Percentiles rank a stretch among this genome's conserved stretches.
Conservation (phyloP, 352 stramenopile genomes). For the Phytophthora cajani region DNA sequence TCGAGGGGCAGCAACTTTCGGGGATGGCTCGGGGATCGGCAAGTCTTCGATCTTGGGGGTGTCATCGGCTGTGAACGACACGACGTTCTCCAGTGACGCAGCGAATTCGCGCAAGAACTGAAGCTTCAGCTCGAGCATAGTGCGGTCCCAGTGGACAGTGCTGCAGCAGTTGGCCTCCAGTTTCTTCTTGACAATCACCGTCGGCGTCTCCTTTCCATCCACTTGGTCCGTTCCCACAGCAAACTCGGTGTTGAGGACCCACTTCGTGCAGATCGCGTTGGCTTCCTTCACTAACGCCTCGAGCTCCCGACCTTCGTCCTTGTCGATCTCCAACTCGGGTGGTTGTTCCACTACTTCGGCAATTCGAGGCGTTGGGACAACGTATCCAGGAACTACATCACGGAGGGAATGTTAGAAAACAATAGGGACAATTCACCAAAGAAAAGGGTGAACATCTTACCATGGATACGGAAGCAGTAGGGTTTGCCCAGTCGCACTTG, state of each 20-base stretch:
- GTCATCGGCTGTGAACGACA: constrained; percentile 26
- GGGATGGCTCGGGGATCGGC: constrained; percentile 9
- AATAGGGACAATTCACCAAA: neutral
- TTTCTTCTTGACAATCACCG: constrained; percentile 59
- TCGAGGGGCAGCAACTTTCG: constrained; percentile 25
- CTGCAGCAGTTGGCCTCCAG: constrained; percentile 49
- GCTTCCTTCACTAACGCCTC: constrained; percentile 56
- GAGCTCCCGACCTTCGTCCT: constrained; percentile 30
- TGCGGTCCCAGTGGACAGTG: constrained; percentile 50
- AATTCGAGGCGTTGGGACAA: constrained; percentile 25
- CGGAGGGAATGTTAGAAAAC: neutral
- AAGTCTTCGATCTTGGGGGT: constrained; percentile 30
- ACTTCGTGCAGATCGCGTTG: constrained; percentile 65
- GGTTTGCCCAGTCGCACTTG: constrained; percentile 48
- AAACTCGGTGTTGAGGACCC: constrained; percentile 60
- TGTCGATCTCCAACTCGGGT: constrained; percentile 27
- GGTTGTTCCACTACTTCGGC: constrained; percentile 36
- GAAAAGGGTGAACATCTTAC: constrained; percentile 20
- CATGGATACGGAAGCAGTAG: constrained; percentile 56
- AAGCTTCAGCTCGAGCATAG: constrained; percentile 55
- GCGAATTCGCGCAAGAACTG: constrained; percentile 55
- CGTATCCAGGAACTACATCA: constrained; percentile 31
- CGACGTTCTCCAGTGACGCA: constrained; percentile 45
- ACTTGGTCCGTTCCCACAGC: constrained; percentile 18
- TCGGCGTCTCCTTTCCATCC: constrained; percentile 1